Percentiles rank a stretch among this genome's conserved stretches.
phyloP scores from a whole-genome alignment of 108 stramenopile genomes.

The Skeletonema menzelii region DNA sequence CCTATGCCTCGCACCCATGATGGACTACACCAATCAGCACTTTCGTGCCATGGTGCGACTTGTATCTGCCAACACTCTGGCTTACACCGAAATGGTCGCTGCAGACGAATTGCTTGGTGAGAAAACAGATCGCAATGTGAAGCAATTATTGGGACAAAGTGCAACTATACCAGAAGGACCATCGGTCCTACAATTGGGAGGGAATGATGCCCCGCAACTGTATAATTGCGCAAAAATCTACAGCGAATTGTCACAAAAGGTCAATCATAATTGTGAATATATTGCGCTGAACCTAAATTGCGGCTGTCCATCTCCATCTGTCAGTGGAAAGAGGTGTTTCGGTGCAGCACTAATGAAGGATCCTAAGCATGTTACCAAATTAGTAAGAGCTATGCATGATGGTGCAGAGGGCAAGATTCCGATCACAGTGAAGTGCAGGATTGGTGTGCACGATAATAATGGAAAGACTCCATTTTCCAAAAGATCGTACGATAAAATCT shows the following conservation, averaged over 20 bases:
- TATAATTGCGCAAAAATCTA: slow-evolving; percentile 8
- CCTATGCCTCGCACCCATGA: slow-evolving; percentile 68
- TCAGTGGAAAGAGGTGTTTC: slow-evolving; percentile 43
- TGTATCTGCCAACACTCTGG: slow-evolving; percentile 37
- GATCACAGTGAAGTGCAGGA: slow-evolving; percentile 66
- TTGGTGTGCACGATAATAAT: slow-evolving; percentile 67
- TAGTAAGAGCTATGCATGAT: slow-evolving; percentile 25
- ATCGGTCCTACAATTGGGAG: slow-evolving; percentile 67
- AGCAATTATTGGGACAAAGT: slow-evolving; percentile 3
- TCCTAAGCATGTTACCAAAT: slow-evolving; percentile 10
- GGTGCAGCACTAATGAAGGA: slow-evolving; percentile 61
- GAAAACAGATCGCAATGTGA: background rate
- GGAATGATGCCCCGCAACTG: slow-evolving; percentile 46
- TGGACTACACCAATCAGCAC: slow-evolving; percentile 72
- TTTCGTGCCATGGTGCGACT: slow-evolving; percentile 44
- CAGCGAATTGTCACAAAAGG: background rate
- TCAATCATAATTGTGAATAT: slow-evolving; percentile 42
- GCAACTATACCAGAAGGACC: slow-evolving; percentile 2
- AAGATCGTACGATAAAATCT: background rate
- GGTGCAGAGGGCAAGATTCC: slow-evolving; percentile 6
- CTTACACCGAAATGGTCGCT: slow-evolving; percentile 76
- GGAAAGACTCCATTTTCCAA: background rate
- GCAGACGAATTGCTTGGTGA: slow-evolving; percentile 27
- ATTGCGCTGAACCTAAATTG: slow-evolving; percentile 74
- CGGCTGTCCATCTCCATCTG: slow-evolving; percentile 72